phyloP scores from a whole-genome alignment of 2,329 filamentous ascomycete species.

The Calycina herbarum region DNA sequence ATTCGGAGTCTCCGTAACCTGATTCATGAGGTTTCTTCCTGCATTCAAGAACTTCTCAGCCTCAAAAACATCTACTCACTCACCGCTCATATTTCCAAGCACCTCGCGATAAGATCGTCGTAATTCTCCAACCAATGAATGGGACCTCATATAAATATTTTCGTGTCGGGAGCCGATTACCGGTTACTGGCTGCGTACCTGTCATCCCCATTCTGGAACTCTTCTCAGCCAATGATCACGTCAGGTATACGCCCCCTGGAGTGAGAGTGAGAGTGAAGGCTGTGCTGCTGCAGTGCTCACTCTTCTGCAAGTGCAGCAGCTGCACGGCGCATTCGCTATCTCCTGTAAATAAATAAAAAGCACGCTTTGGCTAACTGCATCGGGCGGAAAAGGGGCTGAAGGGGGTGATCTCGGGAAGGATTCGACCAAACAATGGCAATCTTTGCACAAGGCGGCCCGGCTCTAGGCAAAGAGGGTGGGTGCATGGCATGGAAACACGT shows the following conservation, averaged over 20 bases:
- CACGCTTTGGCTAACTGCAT: slow-evolving; percentile 1
- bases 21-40: too few species aligned
- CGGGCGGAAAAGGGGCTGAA: background rate
- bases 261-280: background rate
- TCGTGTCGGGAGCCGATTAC: background rate
- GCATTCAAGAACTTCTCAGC: too few species aligned
- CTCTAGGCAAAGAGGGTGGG: background rate
- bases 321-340: too few species aligned
- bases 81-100: too few species aligned
- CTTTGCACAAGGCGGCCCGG: background rate
- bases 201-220: slow-evolving; percentile 1
- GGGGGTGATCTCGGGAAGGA: slow-evolving; percentile 2
- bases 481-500: background rate
- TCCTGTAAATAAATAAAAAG: background rate
- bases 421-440: slow-evolving; percentile 2
- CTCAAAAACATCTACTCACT: too few species aligned
- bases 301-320: background rate
- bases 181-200: background rate
- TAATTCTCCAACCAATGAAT: background rate
- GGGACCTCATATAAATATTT: background rate
- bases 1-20: too few species aligned
- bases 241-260: background rate
- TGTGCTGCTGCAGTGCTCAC: background rate
- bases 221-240: slow-evolving; percentile 1
- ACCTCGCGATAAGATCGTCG: background rate